Evolutionary conservation across 805 yeast genomes (phyloP).

Genomic region (Yamadazyma endophytica): DNA sequence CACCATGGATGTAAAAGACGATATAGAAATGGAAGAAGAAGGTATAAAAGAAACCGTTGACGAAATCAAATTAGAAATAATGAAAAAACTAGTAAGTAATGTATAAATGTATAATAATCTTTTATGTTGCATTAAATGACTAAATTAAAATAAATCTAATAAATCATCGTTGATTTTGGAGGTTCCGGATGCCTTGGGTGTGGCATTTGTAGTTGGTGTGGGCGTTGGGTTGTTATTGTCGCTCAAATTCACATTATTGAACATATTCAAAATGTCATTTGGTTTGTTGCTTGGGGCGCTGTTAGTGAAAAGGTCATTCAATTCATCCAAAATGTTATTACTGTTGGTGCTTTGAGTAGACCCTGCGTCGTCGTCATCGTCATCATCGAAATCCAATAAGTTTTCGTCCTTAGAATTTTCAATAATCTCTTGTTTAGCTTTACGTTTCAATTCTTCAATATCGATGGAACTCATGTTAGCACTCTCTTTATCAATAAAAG

Average conservation of each 20-base stretch:
- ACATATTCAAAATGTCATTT: constrained; percentile 47
- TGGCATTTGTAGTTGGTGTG: not conserved
- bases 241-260: constrained; percentile 20
- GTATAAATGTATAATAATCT: not conserved
- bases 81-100: not conserved
- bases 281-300: constrained; percentile 12
- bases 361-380: constrained; percentile 25
- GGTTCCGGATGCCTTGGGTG: constrained; percentile 4
- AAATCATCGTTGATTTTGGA: constrained; percentile 25
- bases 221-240: constrained; percentile 6
- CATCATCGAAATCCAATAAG: constrained; percentile 80
- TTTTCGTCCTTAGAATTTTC: constrained; percentile 68
- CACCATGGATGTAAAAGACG: constrained; percentile 2
- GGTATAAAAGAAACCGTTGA: constrained; percentile 10
- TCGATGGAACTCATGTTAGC: constrained; percentile 24
- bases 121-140: not conserved
- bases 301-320: constrained; percentile 61
- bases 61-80: not conserved
- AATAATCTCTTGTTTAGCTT: constrained; percentile 74
- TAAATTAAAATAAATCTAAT: constrained; percentile 30
- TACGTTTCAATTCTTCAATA: constrained; percentile 70
- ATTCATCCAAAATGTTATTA: constrained; percentile 58
- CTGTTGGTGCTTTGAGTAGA: constrained; percentile 13
- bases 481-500: constrained; percentile 46
- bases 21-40: constrained; percentile 1